Conservation (phyloP, 2,329 filamentous ascomycete species). For the Aspergillus nomiae region DNA sequence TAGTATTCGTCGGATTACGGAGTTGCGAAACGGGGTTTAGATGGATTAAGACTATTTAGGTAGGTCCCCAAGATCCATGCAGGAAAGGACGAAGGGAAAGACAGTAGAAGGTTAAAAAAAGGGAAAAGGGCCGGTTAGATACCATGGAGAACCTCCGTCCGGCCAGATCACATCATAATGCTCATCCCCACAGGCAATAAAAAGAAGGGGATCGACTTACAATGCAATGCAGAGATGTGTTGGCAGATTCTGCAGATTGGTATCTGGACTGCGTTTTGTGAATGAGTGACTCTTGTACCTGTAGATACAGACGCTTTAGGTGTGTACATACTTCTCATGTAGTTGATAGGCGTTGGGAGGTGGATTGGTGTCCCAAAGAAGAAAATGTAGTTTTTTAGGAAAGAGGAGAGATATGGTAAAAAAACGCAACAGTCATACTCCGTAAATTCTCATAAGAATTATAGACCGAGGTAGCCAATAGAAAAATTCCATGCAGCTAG, state of each 20-base stretch:
- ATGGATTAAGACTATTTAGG: neutral
- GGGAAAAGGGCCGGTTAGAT: neutral
- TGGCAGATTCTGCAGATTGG: conserved; percentile 29
- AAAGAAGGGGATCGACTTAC: conserved; percentile 10
- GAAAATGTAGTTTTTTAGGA: neutral
- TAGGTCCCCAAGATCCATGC: neutral
- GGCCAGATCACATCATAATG: conserved; percentile 11
- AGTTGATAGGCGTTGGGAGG: neutral
- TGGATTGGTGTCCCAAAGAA: neutral
- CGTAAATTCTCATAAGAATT: neutral
- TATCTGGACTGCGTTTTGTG: conserved; percentile 17
- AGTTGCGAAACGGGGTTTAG: neutral
- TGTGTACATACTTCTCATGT: neutral
- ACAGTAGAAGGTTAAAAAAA: neutral
- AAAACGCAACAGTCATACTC: neutral
- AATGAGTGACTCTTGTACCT: conserved; percentile 7
- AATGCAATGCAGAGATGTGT: conserved; percentile 29
- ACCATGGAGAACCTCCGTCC: neutral
- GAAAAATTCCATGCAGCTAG: neutral
- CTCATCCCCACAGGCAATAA: neutral
- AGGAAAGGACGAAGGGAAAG: neutral
- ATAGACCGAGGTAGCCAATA: neutral
- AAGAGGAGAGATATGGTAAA: neutral
- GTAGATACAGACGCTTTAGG: neutral
- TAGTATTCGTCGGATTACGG: neutral